phyloP scores from a whole-genome alignment of 345 rosid genomes.

The Dipteronia sinensis region DNA sequence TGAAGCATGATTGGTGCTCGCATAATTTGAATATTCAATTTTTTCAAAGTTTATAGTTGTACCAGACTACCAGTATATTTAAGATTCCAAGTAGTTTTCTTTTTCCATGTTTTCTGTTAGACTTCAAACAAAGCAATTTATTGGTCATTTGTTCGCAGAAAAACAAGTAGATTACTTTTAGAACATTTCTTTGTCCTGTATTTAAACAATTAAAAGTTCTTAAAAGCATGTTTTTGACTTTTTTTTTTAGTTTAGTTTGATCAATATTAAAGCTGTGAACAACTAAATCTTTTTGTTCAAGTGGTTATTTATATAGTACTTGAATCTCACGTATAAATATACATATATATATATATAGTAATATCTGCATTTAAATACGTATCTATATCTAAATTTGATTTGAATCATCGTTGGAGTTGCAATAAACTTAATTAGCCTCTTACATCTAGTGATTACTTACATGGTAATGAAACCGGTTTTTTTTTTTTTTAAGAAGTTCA shows the following conservation, averaged over 20 bases:
- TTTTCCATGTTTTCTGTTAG: background rate
- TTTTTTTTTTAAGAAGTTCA: too few species aligned
- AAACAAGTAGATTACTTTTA: background rate
- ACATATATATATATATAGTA: too few species aligned
- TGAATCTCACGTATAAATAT: too few species aligned
- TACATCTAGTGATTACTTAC: too few species aligned
- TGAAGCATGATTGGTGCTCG: background rate
- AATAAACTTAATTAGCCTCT: too few species aligned
- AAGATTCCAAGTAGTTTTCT: background rate
- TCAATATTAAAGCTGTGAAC: background rate
- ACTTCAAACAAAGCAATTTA: background rate
- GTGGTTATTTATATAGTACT: background rate
- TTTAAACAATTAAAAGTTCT: background rate
- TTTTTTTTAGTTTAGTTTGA: background rate
- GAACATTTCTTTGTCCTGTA: background rate
- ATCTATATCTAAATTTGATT: too few species aligned
- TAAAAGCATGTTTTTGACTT: slow-evolving; percentile 9
- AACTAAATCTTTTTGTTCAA: too few species aligned
- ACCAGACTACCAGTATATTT: background rate
- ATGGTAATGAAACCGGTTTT: too few species aligned
- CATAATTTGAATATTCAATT: background rate
- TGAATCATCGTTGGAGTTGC: too few species aligned
- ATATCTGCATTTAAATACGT: too few species aligned
- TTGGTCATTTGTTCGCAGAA: background rate
- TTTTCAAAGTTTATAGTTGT: background rate